phyloP scores from a whole-genome alignment of 1,139 yeast species.

The Taphrina flavorubra region DNA sequence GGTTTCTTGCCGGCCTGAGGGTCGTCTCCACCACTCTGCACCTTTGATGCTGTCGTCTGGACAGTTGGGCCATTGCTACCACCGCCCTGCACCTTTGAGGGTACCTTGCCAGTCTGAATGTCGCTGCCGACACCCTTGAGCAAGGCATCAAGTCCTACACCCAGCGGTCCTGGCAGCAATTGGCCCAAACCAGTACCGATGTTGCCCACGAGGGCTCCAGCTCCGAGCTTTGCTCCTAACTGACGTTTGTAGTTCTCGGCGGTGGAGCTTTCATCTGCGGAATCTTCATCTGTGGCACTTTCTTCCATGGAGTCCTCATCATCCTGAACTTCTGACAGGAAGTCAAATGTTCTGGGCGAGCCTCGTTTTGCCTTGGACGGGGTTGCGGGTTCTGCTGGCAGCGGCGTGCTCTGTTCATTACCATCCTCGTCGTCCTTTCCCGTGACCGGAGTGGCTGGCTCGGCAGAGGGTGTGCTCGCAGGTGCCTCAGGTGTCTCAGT shows the following conservation, averaged over 20 bases:
- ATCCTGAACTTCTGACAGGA: background rate
- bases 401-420: background rate
- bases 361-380: background rate
- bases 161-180: slow-evolving; percentile 14
- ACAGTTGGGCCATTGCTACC: too few relatives aligned
- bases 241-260: background rate
- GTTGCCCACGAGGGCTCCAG: slow-evolving; percentile 5
- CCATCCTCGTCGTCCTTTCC: background rate
- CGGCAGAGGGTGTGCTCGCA: background rate
- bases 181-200: slow-evolving; percentile 4
- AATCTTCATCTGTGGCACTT: too few relatives aligned
- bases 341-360: background rate
- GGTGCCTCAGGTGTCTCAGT: slow-evolving; percentile 5
- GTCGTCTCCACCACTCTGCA: slow-evolving; percentile 8
- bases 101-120: slow-evolving; percentile 6
- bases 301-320: too few relatives aligned
- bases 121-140: slow-evolving; percentile 22
- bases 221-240: background rate
- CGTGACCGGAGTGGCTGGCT: background rate
- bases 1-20: slow-evolving; percentile 10
- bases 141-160: slow-evolving; percentile 2
- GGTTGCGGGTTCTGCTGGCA: background rate
- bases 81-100: slow-evolving; percentile 9
- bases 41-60: too few relatives aligned
- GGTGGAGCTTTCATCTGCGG: background rate